Conservation (phyloP, 1,139 yeast genomes). For the Magnusiomyces fungicola region DNA sequence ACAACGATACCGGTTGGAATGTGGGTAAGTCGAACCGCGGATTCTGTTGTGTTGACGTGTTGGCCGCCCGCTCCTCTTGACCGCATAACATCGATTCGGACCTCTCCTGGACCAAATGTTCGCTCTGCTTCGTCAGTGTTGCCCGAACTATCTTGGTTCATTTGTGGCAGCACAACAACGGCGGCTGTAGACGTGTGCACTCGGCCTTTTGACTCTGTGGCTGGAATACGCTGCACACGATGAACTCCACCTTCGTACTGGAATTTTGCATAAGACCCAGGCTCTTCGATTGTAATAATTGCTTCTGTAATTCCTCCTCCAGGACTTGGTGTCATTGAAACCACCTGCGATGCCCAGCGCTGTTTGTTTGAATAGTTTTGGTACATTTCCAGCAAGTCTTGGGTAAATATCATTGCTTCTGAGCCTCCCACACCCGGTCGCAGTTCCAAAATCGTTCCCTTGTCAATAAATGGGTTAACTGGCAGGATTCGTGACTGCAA, state of each 20-base stretch:
- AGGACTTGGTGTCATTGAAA: constrained; percentile 46
- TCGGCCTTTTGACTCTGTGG: constrained; percentile 88
- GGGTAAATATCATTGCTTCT: constrained; percentile 83
- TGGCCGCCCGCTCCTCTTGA: constrained; percentile 98
- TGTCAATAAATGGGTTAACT: constrained; percentile 66
- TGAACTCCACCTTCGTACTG: constrained; percentile 94
- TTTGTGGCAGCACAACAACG: constrained; percentile 84
- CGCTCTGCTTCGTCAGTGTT: constrained; percentile 55
- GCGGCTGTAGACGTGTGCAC: constrained; percentile 96
- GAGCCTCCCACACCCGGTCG: constrained; percentile 97
- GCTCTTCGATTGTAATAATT: constrained; percentile 61
- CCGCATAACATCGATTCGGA: constrained; percentile 90
- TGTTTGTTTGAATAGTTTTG: constrained; percentile 55
- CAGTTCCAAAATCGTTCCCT: constrained; percentile 72
- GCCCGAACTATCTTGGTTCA: constrained; percentile 49
- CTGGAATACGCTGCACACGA: constrained; percentile 89
- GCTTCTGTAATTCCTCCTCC: constrained; percentile 73
- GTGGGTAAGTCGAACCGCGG: constrained; percentile 91
- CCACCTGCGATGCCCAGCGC: constrained; percentile 58
- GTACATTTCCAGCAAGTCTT: constrained; percentile 77
- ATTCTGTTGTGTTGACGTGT: constrained; percentile 96
- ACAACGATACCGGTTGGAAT: constrained; percentile 87
- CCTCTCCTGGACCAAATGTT: constrained; percentile 77
- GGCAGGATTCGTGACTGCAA: constrained; percentile 63
- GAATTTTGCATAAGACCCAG: constrained; percentile 66